phyloP scores from a whole-genome alignment of 2,329 filamentous ascomycete species.

The Talaromyces piceae region DNA sequence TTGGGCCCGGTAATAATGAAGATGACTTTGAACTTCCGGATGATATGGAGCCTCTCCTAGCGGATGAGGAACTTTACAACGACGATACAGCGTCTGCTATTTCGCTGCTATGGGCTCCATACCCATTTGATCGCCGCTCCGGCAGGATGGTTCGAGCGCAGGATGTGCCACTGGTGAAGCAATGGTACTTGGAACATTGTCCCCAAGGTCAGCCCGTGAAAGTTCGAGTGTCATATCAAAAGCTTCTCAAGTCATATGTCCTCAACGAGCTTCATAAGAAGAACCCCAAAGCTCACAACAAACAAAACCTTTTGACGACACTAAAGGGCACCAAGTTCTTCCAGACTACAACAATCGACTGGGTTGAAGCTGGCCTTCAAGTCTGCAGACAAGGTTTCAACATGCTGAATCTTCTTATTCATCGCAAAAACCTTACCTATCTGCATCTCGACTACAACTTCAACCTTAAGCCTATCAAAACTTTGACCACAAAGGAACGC shows the following conservation, averaged over 20 bases:
- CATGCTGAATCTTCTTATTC: slow-evolving; percentile 96
- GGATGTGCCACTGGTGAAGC: slow-evolving; percentile 93
- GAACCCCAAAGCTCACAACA: slow-evolving; percentile 89
- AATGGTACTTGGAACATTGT: slow-evolving; percentile 96
- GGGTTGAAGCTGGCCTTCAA: slow-evolving; percentile 97
- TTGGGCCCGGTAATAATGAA: slow-evolving; percentile 72
- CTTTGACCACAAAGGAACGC: slow-evolving; percentile 93
- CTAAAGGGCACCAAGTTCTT: slow-evolving; percentile 98
- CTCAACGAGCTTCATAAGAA: slow-evolving; percentile 96
- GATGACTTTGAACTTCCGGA: slow-evolving; percentile 77
- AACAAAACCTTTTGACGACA: slow-evolving; percentile 81
- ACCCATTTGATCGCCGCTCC: slow-evolving; percentile 87
- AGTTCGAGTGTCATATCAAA: slow-evolving; percentile 96
- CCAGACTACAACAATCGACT: slow-evolving; percentile 98
- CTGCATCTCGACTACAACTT: slow-evolving; percentile 99
- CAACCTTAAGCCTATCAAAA: slow-evolving; percentile 98
- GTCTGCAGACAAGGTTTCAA: slow-evolving; percentile 98
- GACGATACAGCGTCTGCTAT: slow-evolving; percentile 87
- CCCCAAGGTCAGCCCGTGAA: slow-evolving; percentile 89
- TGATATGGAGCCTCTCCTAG: slow-evolving; percentile 78
- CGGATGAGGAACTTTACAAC: slow-evolving; percentile 80
- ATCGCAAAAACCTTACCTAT: slow-evolving; percentile 97
- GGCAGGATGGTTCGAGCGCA: slow-evolving; percentile 95
- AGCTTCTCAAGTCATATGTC: slow-evolving; percentile 90
- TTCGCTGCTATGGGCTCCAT: slow-evolving; percentile 95